Evolutionary conservation across 495 filamentous ascomycete species (phyloP).

Genomic region (Wilcoxina mikolae): DNA sequence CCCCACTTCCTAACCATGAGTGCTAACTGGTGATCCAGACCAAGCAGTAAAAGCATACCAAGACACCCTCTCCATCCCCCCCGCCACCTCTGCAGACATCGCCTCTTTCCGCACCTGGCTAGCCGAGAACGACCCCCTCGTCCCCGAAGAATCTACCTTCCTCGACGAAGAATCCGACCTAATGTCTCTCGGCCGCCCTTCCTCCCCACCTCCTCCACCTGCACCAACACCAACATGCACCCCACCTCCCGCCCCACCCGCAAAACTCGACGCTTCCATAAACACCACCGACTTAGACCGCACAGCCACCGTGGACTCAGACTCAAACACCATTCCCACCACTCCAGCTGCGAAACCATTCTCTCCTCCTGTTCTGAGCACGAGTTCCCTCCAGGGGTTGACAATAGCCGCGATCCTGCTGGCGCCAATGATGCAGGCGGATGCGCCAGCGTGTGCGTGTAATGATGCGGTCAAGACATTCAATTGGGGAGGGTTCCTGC

Average conservation of each 20-base stretch:
- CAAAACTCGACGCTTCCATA: neutral
- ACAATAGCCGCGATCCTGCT: neutral
- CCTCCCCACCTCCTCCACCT: neutral
- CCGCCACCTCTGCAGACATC: neutral
- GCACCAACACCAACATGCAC: neutral
- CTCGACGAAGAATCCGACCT: neutral
- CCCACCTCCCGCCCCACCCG: neutral
- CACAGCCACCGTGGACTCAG: neutral
- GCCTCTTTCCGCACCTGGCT: neutral
- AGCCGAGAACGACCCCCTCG: neutral
- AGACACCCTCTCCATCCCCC: neutral
- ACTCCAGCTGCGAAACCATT: neutral
- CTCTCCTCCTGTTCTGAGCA: neutral
- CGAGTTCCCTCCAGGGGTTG: neutral
- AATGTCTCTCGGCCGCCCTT: neutral
- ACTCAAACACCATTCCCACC: neutral
- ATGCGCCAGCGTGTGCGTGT: neutral
- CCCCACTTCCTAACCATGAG: neutral
- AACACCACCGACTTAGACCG: neutral
- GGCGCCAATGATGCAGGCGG: neutral
- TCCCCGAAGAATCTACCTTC: neutral
- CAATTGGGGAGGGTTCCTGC: neutral
- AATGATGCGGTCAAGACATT: neutral
- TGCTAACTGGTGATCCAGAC: neutral
- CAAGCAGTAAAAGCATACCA: slow-evolving; percentile 1